Evolutionary conservation across 1,284 basidiomycete species (phyloP).

Genomic region (Melampsora occidentalis): DNA sequence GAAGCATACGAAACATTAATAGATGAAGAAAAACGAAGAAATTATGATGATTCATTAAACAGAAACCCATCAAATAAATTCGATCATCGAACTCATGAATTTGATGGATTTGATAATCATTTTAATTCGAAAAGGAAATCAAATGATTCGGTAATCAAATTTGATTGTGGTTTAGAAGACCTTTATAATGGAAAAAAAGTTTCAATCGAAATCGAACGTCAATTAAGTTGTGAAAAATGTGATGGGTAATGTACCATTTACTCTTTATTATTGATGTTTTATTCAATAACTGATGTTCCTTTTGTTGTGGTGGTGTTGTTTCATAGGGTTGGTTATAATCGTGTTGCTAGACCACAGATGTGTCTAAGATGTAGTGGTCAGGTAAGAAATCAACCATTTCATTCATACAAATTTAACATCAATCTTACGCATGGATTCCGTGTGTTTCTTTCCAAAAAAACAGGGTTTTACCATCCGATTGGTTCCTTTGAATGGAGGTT

Average conservation of each 20-base stretch:
- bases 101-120: background rate
- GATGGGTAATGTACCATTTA: conserved; percentile 63
- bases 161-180: conserved; percentile 85
- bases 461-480: no score
- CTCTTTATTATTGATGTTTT: background rate
- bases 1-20: conserved; percentile 37
- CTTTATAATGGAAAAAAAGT: conserved; percentile 86
- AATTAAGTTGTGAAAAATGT: conserved; percentile 73
- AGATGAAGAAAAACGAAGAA: conserved; percentile 17
- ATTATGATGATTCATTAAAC: conserved; percentile 11
- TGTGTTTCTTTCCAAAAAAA: no score
- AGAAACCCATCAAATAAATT: background rate
- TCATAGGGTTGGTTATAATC: conserved; percentile 47
- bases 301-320: conserved; percentile 45
- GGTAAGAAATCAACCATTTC: background rate
- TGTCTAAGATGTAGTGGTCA: conserved; percentile 21
- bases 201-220: conserved; percentile 83
- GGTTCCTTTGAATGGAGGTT: no score
- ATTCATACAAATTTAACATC: no score
- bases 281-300: conserved; percentile 48
- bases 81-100: no score
- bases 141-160: conserved; percentile 70
- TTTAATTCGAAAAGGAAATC: conserved; percentile 20
- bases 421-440: no score
- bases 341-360: background rate